These are phyloP conservation scores for Mollisiaceae sp. DNA, from an alignment of 2,329 filamentous ascomycete species.

Conservation along the genomic window DNA sequence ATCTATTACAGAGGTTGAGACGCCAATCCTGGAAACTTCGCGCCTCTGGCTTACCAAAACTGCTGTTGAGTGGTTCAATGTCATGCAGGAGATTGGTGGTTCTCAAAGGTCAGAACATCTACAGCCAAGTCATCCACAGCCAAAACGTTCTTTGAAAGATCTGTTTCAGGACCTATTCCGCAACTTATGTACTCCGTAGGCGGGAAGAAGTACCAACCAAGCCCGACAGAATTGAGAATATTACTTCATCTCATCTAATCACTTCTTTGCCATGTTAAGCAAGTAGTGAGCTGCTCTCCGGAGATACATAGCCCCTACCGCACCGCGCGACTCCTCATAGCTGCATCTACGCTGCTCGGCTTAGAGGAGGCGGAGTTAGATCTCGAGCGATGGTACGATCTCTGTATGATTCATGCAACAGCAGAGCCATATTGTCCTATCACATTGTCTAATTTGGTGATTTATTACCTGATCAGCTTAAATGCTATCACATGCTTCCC, in stretches of 20 bases:
- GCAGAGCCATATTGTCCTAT: conserved; percentile 47
- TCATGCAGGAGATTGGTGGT: background rate
- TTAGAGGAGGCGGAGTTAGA: background rate
- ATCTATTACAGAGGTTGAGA: conserved; percentile 68
- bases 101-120: conserved; percentile 28
- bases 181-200: background rate
- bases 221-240: conserved; percentile 64
- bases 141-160: background rate
- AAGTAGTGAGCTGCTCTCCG: conserved; percentile 68
- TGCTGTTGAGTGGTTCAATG: conserved; percentile 59
- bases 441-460: conserved; percentile 67
- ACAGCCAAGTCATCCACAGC: no score
- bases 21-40: conserved; percentile 66
- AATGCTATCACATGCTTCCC: conserved; percentile 71
- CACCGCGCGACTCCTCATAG: background rate
- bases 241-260: conserved; percentile 71
- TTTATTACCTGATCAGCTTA: conserved; percentile 73
- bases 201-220: conserved; percentile 39
- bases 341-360: background rate
- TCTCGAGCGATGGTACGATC: background rate
- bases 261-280: conserved; percentile 66
- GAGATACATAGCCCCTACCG: conserved; percentile 48
- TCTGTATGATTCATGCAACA: background rate
- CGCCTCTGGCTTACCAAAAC: conserved; percentile 65
- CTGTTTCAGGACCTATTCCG: background rate